phyloP scores from a whole-genome alignment of 306 rosid species.

The Rosa persica region DNA sequence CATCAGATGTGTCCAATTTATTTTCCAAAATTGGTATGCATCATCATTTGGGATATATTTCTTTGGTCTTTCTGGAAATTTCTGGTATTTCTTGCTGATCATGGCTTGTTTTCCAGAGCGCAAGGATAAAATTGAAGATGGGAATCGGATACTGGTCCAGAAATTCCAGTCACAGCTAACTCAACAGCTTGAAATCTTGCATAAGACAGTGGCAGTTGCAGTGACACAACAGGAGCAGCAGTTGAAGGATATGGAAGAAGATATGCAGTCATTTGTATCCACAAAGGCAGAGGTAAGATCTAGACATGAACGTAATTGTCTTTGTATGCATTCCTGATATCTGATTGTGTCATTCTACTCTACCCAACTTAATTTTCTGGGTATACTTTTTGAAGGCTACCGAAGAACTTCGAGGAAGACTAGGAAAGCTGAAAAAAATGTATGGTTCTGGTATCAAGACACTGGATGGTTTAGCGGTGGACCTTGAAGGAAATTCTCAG shows the following conservation, averaged over 20 bases:
- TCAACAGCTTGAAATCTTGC: constrained; percentile 88
- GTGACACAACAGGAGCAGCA: constrained; percentile 90
- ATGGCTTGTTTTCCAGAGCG: constrained; percentile 51
- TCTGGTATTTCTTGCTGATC: constrained; percentile 13
- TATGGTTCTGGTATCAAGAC: constrained; percentile 83
- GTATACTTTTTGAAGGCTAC: constrained; percentile 67
- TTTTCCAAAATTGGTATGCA: constrained; percentile 89
- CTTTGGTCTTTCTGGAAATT: constrained; percentile 6
- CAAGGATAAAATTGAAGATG: constrained; percentile 88
- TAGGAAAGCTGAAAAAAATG: constrained; percentile 69
- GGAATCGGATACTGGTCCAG: constrained; percentile 70
- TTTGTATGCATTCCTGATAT: constrained; percentile 14
- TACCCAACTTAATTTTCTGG: constrained; percentile 6
- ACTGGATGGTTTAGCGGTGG: constrained; percentile 74
- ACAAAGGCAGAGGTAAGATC: constrained; percentile 70
- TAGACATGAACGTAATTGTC: constrained; percentile 14
- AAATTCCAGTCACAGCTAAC: constrained; percentile 77
- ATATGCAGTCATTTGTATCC: constrained; percentile 86
- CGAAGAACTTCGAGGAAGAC: constrained; percentile 74
- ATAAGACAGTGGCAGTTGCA: constrained; percentile 87
- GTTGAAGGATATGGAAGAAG: constrained; percentile 87
- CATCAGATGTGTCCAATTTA: constrained; percentile 85
- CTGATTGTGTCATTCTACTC: neutral
- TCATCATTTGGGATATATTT: constrained; percentile 8
- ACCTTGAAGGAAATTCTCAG: constrained; percentile 79